A percentile compares a stretch with the other conserved stretches of the same genome.
Evolutionary conservation across 306 rosid species (phyloP).

Genomic region (Quercus aquifolioides): DNA sequence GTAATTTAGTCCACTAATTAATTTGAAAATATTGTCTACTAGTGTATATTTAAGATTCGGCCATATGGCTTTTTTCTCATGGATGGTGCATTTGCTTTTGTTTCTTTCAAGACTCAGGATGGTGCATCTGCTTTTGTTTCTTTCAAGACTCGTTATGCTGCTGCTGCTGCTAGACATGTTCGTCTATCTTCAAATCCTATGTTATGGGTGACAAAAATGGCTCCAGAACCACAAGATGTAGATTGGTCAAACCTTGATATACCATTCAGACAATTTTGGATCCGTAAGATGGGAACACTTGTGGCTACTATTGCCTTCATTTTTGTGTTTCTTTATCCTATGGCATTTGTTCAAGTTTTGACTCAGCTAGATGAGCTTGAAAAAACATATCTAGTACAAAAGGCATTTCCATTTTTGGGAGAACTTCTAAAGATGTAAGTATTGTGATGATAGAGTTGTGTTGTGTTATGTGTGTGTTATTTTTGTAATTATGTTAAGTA

Average conservation of each 20-base stretch:
- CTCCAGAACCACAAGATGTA: conserved; percentile 88
- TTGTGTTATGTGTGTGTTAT: background rate
- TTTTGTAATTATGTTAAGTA: background rate
- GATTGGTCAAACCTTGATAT: conserved; percentile 91
- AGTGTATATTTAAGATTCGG: background rate
- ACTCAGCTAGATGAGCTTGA: conserved; percentile 73
- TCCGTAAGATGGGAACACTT: conserved; percentile 68
- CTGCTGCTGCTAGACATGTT: conserved; percentile 54
- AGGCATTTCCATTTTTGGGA: conserved; percentile 62
- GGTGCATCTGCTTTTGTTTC: conserved; percentile 89
- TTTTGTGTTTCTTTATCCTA: conserved; percentile 76
- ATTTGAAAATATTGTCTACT: background rate
- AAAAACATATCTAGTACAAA: conserved; percentile 14
- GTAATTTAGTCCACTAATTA: background rate
- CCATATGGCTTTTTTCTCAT: too few species aligned
- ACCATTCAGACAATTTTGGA: conserved; percentile 85
- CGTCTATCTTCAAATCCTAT: conserved; percentile 94
- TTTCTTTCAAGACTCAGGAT: conserved; percentile 41
- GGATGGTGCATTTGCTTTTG: background rate
- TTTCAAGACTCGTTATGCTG: conserved; percentile 86
- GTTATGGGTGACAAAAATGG: conserved; percentile 81
- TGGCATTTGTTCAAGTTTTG: conserved; percentile 80
- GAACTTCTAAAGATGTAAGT: conserved; percentile 62
- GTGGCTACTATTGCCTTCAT: conserved; percentile 64
- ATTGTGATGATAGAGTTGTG: background rate